Evolutionary conservation across 164 flowering plant species (phyloP).

Genomic region (Kalanchoe fedtschenkoi): DNA sequence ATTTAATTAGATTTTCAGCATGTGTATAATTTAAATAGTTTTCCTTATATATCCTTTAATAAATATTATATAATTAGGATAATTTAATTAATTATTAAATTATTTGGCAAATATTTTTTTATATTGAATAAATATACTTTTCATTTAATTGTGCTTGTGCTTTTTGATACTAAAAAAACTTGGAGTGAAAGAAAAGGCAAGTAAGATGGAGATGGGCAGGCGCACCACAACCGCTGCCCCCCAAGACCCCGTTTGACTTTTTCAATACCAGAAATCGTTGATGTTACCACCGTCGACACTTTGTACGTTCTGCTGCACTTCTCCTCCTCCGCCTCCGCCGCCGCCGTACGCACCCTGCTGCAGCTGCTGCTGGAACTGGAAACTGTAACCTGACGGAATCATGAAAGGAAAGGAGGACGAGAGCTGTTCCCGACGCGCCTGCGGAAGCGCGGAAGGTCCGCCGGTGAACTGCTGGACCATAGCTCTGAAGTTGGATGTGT

Average conservation of each 20-base stretch:
- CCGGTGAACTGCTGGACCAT: conserved; percentile 95
- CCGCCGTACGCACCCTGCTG: not conserved
- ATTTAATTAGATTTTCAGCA: too few relatives aligned
- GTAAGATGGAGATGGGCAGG: too few relatives aligned
- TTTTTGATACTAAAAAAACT: too few relatives aligned
- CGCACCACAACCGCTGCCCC: too few relatives aligned
- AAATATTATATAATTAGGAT: too few relatives aligned
- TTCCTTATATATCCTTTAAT: too few relatives aligned
- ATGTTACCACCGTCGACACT: not conserved
- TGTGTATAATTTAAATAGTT: too few relatives aligned
- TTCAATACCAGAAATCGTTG: conserved; percentile 1
- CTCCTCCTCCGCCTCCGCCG: not conserved
- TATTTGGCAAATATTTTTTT: too few relatives aligned
- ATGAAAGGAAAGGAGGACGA: not conserved
- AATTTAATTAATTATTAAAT: too few relatives aligned
- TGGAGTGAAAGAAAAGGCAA: too few relatives aligned
- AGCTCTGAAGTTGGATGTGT: conserved; percentile 67
- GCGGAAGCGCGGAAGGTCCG: conserved; percentile 18
- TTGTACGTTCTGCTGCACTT: not conserved
- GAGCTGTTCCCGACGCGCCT: not conserved
- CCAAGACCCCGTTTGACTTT: not conserved
- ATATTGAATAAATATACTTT: too few relatives aligned
- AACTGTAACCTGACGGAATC: not conserved
- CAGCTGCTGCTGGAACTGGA: not conserved
- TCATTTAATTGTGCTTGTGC: too few relatives aligned